Base-by-base conservation (phyloP, 2,329 filamentous ascomycete genomes). In the Chaetomium strumarium region DNA sequence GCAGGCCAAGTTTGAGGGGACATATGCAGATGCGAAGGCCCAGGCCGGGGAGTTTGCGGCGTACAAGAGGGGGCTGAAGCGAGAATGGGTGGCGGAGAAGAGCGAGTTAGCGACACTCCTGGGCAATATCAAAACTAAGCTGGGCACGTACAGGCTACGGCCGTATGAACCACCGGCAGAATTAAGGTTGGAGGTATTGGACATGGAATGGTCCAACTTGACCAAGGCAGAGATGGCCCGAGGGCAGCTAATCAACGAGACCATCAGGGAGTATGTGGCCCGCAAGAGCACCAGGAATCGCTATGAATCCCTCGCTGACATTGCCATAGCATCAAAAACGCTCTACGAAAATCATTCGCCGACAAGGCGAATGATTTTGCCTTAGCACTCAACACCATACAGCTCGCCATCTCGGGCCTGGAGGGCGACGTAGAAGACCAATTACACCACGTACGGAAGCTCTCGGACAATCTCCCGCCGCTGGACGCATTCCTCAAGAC, bases 281-380 rank as follows among this genome's bases (percentile, higher is more conserved):
- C 47, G 46, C 36, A 46, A 45, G 8, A 10, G 38, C 13, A 38
- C 24, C 33, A 10, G 5, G 2, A 14, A 13, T 13, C 16, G 10
- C 20, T 5, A 13, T 13, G 17, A 41, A 16, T 8, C 10, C 38
- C 16, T 11, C 10, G 24, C 39, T 40, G 16, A 52, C 43, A 13
- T 11, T 30, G 11, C 14, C 7, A 9, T 12, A 86, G 84, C 68
- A 97, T 99, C 78, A 99, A 99, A 70, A 96, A 99, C 67, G 85
- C 85, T 11, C 81, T 99, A 30, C 87, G 93, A 45, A 89, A 85
- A 64, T 90, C 88, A 1, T 99, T 99, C 68, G 93, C 93, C 14
- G 91, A 97, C 72, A 97, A 96, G 73, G 93, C 93, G 56, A 99
- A 99, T 66, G 92, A 97, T 70, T 96, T 99, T 72, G 93, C 93